Evolutionary conservation across 345 rosid species (phyloP), one percentile per base, ranked within the genome.

Genomic region (Microthlaspi erraticum): DNA sequence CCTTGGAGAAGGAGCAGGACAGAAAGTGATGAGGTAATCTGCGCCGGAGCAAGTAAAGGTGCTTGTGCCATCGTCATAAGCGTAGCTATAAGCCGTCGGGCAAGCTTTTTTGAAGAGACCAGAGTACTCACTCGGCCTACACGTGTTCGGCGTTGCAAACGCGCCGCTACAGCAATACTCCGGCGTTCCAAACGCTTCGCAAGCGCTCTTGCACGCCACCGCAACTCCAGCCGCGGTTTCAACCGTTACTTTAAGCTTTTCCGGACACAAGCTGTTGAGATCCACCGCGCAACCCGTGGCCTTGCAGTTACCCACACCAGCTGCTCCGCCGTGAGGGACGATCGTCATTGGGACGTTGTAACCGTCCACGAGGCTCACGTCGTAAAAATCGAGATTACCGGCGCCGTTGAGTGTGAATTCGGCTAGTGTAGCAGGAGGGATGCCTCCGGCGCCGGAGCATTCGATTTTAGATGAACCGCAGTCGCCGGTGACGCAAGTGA

Each of bases 301-400:
- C 0, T 20, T 72, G 55, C 91, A 88, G 46, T 82, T 80, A 23
- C 82, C 80, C 7, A 56, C 78, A 33, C 80, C 76, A 1, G 9
- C 5, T 7, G 44, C 61, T 50, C 75, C 85, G 2, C 81, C 84
- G 6, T 8, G 46, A 6, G 94, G 88, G 20, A 70, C 33, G 8
- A 88, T 75, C 49, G 52, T 60, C 79, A 86, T 58, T 2, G 94
- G 85, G 17, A 88, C 50, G 75, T 88, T 88, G 80, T 79, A 86
- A 14, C 94, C 91, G 43, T 86, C 88, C 12, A 86, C 94, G 7
- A 88, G 85, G 76, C 91, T 86, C 2, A 88, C 82, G 54, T 84
- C 89, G 68, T 71, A 88, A 56, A 86, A 86, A 68, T 86, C 88
- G 1, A 78, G 78, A 53, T 86, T 83, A 0, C 26, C 71, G 0